Percentiles rank a stretch among this genome's conserved stretches.
Conservation (phyloP, 169 alveolate genomes). For the Theileria annulata region DNA sequence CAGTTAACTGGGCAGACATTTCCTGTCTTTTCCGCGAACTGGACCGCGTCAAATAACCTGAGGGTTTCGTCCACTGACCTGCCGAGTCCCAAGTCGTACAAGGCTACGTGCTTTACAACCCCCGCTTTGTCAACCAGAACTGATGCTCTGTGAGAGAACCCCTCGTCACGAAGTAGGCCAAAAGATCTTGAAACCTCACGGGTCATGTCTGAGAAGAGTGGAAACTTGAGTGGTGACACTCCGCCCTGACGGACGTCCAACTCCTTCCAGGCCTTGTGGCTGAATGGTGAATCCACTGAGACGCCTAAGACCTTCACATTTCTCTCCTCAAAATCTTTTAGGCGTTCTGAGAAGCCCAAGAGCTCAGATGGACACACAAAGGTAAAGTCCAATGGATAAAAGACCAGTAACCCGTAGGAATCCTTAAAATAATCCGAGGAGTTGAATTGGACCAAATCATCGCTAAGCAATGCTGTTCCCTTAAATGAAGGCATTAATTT, state of each 20-base stretch:
- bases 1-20: conserved; percentile 81
- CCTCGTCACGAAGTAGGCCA: conserved; percentile 71
- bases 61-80: conserved; percentile 78
- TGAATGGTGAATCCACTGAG: conserved; percentile 77
- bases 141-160: conserved; percentile 75
- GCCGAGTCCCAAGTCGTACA: conserved; percentile 76
- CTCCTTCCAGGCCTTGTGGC: conserved; percentile 79
- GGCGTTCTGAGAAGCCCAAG: conserved; percentile 72
- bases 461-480: conserved; percentile 66
- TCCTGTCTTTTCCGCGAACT: conserved; percentile 72
- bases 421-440: conserved; percentile 65
- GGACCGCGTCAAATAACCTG: conserved; percentile 75
- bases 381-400: conserved; percentile 79
- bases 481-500: conserved; percentile 65
- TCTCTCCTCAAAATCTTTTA: conserved; percentile 66
- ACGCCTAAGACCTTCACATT: conserved; percentile 75
- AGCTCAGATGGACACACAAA: conserved; percentile 82
- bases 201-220: conserved; percentile 75
- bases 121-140: conserved; percentile 74
- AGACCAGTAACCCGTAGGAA: conserved; percentile 70
- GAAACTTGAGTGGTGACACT: conserved; percentile 69
- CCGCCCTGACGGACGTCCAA: conserved; percentile 76
- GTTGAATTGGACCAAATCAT: conserved; percentile 64
- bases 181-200: conserved; percentile 68
- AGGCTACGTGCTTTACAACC: conserved; percentile 71